Evolutionary conservation across 441 rosid species (phyloP), one percentile per base, ranked within the genome.

Genomic region (Dalechampia spathulata): DNA sequence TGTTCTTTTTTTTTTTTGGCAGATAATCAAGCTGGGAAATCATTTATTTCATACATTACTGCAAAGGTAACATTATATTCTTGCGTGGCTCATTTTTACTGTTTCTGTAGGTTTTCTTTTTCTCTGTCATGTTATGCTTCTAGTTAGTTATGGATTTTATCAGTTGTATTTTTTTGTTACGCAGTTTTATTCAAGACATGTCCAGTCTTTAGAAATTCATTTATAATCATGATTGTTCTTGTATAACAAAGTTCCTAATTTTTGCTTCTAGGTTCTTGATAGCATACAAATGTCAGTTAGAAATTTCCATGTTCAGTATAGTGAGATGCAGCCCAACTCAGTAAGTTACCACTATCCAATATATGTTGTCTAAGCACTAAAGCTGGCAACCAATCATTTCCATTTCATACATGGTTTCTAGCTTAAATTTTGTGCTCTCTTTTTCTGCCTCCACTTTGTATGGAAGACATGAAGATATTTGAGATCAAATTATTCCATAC

Each of bases 11-110:
- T 39, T 12, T 0, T 16, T n/a, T 62, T 55, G 65, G 74, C 82
- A 92, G 98, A 78, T 67, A 83, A 80, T 76, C 80, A 73, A 73
- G 77, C 83, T n/a, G 98, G 96, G 66, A 76, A 80, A 61, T 82
- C 81, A 39, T 83, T 85, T 71, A 64, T 76, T 62, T 86, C 95
- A 34, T 85, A 74, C 61, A 75, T 92, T 50, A 83, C 94, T 49
- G 87, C 93, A 38, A 91, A 91, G 95, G 98, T 86, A 66, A 78
- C 48, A 56, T 55, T 47, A 17, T 23, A 42, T 48, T 50, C 1
- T 36, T 19, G 39, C 39, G 34, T 39, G 27, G 41, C 37, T n/a
- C 13, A 13, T 56, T 25, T 25, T 23, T 11, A 6, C 14, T 54
- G 51, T 71, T 54, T 45, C 17, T 39, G 46, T 66, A 6, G 12